Conservation (phyloP, 257 asterid genomes). For the Cinchona pubescens region DNA sequence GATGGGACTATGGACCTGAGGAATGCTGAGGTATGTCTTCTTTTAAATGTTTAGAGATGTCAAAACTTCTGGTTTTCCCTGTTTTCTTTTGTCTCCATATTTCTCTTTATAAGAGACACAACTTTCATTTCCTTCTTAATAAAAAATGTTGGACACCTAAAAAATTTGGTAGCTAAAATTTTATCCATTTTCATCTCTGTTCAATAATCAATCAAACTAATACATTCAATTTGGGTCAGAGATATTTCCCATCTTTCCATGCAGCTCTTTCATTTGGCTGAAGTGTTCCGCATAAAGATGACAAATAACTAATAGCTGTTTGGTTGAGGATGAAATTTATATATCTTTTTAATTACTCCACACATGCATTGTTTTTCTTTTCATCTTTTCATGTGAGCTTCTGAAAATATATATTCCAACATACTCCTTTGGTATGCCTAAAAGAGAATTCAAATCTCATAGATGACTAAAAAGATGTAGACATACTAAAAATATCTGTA, state of each 20-base stretch:
- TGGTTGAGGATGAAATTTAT: not conserved
- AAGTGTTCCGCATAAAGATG: not conserved
- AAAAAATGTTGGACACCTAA: not conserved
- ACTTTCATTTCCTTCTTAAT: not conserved
- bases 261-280: not conserved
- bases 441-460: not conserved
- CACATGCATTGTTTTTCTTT: not conserved
- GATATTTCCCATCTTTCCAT: not conserved
- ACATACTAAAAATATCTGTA: not conserved
- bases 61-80: not conserved
- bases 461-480: not conserved
- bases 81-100: not conserved
- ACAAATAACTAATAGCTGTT: not conserved
- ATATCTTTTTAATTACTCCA: not conserved
- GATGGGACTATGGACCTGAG: constrained; percentile 66
- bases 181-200: not conserved
- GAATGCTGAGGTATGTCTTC: constrained; percentile 56
- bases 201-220: not conserved
- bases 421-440: not conserved
- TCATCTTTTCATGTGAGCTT: too few species aligned
- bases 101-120: not conserved
- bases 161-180: not conserved
- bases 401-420: not conserved
- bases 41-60: not conserved
- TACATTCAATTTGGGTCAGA: not conserved